Evolutionary conservation across 495 filamentous ascomycete genomes (phyloP).

Genomic region (Talaromyces ruber): DNA sequence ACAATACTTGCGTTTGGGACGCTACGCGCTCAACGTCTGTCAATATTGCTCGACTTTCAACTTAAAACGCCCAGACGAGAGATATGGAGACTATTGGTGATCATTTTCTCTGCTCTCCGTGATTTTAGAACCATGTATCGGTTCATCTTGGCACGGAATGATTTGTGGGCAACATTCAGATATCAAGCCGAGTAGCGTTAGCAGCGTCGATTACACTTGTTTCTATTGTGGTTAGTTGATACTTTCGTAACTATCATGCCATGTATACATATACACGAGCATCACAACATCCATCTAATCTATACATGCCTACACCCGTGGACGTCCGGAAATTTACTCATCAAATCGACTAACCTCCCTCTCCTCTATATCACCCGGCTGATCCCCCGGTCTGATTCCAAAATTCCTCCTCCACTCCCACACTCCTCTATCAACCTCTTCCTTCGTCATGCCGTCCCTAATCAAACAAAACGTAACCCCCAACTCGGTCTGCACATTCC

Average conservation of each 20-base stretch:
- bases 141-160: too few relatives aligned
- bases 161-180: too few relatives aligned
- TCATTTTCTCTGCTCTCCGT: too few relatives aligned
- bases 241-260: not conserved
- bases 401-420: slow-evolving; percentile 72
- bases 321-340: not conserved
- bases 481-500: slow-evolving; percentile 69
- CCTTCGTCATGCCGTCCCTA: slow-evolving; percentile 66
- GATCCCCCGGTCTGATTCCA: slow-evolving; percentile 31
- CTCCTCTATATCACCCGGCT: slow-evolving; percentile 1
- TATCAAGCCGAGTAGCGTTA: too few relatives aligned
- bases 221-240: too few relatives aligned
- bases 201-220: too few relatives aligned
- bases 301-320: not conserved
- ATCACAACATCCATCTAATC: not conserved
- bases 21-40: too few relatives aligned
- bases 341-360: slow-evolving; percentile 6
- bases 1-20: too few relatives aligned
- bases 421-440: slow-evolving; percentile 73
- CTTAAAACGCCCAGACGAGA: too few relatives aligned
- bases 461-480: slow-evolving; percentile 81
- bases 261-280: not conserved
- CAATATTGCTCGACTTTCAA: too few relatives aligned
- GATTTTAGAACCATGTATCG: too few relatives aligned
- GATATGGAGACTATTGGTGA: too few relatives aligned